A percentile compares a stretch with the other conserved stretches of the same genome.
Evolutionary conservation across 495 filamentous ascomycete species (phyloP).

Genomic region (Penicillium canescens): DNA sequence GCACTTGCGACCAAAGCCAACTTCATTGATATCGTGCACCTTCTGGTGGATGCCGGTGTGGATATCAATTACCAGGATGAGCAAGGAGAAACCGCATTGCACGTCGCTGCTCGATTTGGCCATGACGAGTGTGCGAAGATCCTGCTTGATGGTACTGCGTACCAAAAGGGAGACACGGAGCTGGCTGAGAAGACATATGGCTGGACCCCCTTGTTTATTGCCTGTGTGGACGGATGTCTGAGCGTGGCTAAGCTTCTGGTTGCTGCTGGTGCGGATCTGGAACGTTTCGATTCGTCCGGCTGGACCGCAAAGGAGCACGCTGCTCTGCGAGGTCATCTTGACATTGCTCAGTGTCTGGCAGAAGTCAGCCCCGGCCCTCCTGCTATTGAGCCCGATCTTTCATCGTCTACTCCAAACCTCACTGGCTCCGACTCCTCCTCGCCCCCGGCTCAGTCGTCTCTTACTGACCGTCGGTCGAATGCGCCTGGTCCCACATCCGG

Average conservation of each 20-base stretch:
- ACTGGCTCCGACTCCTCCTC: conserved; percentile 46
- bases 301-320: conserved; percentile 97
- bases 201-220: conserved; percentile 92
- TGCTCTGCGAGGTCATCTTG: conserved; percentile 79
- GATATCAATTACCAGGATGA: conserved; percentile 94
- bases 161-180: conserved; percentile 74
- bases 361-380: conserved; percentile 46
- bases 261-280: conserved; percentile 71
- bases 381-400: conserved; percentile 33
- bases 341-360: conserved; percentile 69
- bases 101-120: conserved; percentile 87
- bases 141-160: conserved; percentile 65
- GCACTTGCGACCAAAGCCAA: conserved; percentile 85
- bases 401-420: conserved; percentile 31
- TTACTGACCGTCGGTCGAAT: conserved; percentile 56
- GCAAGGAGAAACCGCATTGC: conserved; percentile 89
- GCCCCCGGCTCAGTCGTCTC: conserved; percentile 45
- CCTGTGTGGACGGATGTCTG: conserved; percentile 82
- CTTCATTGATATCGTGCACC: conserved; percentile 75
- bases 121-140: conserved; percentile 76
- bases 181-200: conserved; percentile 80
- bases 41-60: conserved; percentile 87
- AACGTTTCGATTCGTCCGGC: conserved; percentile 76
- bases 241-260: conserved; percentile 75
- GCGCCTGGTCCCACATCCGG: conserved; percentile 33